Base-by-base conservation (phyloP, 2,329 filamentous ascomycete genomes). In the Claviceps cyperi region DNA sequence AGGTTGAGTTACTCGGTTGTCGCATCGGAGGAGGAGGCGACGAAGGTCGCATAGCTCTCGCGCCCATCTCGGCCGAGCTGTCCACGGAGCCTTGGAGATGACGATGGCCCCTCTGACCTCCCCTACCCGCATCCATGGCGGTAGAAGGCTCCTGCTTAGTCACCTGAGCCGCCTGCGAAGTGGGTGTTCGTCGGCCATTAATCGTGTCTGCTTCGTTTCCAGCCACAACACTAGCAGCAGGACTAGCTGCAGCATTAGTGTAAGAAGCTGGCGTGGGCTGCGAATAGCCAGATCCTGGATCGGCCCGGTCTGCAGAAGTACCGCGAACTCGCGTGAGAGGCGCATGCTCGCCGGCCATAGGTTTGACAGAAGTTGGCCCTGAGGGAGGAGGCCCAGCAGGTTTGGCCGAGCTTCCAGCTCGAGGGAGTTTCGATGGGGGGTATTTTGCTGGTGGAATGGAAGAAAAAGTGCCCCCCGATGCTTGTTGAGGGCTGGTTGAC, bases 31-130 rank as follows among this genome's bases (percentile, higher is more conserved):
- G 75, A 3, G 79, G 78, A 8, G 79, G 78, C 8, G 80, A 83
- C 4, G 74, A 65, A 15, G 77, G 71, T 6, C 77, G 71, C 38
- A 56, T 62, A 52, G 62, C 68, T 58, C 70, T 70, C 36, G 78
- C 62, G 1, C 68, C 64, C 4, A 74, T 71, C 54, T 87, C 83
- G 24, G 76, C 75, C 2, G 75, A 76, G 58, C 78, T 85, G 55
- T 92, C 86, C 13, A 86, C 69, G 0, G 84, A 84, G 28, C 75
- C 75, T 60, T 83, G 81, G 37, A 75, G 72, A 17, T 79, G 74
- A 24, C 47, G 56, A 49, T 63, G 62, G n/a, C 57, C 61, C 32
- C 46, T 46, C 19, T 54, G 63, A 47, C 66, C 66, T 22, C 57
- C 56, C 52, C 66, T 76, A n/a, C 57, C 47, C 1, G 56, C 22